A percentile compares a stretch with the other conserved stretches of the same genome.
Evolutionary conservation across 2,329 filamentous ascomycete genomes (phyloP).

Genomic region (Ascochyta koolunga): DNA sequence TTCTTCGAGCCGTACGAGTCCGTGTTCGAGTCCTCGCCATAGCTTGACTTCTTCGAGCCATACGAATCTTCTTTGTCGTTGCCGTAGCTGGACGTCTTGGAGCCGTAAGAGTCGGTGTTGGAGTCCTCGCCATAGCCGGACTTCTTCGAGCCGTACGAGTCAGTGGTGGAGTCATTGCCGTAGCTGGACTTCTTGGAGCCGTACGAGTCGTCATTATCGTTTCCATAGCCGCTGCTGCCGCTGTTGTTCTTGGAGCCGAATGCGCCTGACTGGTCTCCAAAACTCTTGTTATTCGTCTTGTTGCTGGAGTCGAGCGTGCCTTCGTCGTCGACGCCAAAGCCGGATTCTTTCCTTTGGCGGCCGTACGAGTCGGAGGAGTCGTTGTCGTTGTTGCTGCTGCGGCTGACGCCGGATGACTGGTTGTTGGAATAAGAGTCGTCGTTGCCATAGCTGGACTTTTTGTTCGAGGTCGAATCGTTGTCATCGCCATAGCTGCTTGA

Average conservation of each 20-base stretch:
- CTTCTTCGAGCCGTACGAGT: slow-evolving; percentile 3
- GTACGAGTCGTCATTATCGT: slow-evolving; percentile 5
- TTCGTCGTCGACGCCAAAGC: slow-evolving; percentile 7
- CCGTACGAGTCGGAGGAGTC: slow-evolving; percentile 2
- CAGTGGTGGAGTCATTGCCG: neutral
- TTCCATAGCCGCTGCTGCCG: neutral
- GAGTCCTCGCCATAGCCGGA: neutral
- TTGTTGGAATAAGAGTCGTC: slow-evolving; percentile 1
- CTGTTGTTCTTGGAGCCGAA: slow-evolving; percentile 12
- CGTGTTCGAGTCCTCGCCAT: neutral
- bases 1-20: slow-evolving; percentile 2
- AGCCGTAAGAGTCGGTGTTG: no score
- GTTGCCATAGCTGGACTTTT: slow-evolving; percentile 8
- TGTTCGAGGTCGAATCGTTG: slow-evolving; percentile 8
- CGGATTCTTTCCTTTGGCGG: slow-evolving; percentile 4
- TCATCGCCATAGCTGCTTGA: slow-evolving; percentile 5
- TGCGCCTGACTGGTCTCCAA: slow-evolving; percentile 10
- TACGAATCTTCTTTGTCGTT: neutral
- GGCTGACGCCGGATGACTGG: slow-evolving; percentile 2
- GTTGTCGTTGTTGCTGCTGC: slow-evolving; percentile 3
- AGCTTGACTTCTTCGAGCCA: slow-evolving; percentile 1
- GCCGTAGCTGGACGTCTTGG: neutral
- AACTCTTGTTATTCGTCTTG: slow-evolving; percentile 7
- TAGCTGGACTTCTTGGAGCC: neutral
- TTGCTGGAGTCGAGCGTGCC: slow-evolving; percentile 13